Conservation (phyloP, 2,329 filamentous ascomycete genomes). For the Stachybotrys chlorohalonatus region DNA sequence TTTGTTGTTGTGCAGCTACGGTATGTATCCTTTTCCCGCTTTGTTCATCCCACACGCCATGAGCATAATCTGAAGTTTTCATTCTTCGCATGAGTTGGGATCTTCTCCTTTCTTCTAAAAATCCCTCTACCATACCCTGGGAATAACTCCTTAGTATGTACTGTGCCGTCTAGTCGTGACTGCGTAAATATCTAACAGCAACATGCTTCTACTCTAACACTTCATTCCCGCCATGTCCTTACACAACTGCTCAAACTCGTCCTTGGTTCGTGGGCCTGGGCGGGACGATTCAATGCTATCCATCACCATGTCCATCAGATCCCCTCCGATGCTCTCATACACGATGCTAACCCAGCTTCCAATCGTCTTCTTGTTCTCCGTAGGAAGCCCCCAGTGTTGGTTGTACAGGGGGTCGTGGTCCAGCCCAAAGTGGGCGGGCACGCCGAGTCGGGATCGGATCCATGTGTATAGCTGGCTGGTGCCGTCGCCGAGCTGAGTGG, state of each 20-base stretch:
- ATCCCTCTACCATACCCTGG: too few species aligned
- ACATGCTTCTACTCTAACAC: slow-evolving; percentile 1
- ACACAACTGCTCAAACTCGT: slow-evolving; percentile 13
- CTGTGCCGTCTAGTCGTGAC: too few species aligned
- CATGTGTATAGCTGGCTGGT: slow-evolving; percentile 18
- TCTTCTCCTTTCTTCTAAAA: too few species aligned
- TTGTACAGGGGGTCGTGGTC: slow-evolving; percentile 19
- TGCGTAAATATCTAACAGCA: background rate
- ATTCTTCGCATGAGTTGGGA: too few species aligned
- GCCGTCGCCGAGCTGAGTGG: slow-evolving; percentile 18
- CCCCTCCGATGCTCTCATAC: slow-evolving; percentile 18
- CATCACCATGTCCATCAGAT: slow-evolving; percentile 19
- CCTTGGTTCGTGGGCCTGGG: slow-evolving; percentile 8
- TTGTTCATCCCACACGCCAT: too few species aligned
- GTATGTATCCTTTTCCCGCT: too few species aligned
- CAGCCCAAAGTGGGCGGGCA: slow-evolving; percentile 21
- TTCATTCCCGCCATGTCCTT: slow-evolving; percentile 4
- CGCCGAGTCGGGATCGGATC: slow-evolving; percentile 16
- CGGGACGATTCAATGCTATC: slow-evolving; percentile 10
- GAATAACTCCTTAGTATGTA: too few species aligned
- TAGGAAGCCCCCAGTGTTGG: slow-evolving; percentile 9
- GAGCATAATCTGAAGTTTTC: too few species aligned
- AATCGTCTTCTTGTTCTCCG: slow-evolving; percentile 20
- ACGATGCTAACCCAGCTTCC: slow-evolving; percentile 20
- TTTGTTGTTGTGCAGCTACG: too few species aligned